Base-by-base conservation (phyloP, 108 stramenopile genomes). In the Phaeodactylum tricornutum region DNA sequence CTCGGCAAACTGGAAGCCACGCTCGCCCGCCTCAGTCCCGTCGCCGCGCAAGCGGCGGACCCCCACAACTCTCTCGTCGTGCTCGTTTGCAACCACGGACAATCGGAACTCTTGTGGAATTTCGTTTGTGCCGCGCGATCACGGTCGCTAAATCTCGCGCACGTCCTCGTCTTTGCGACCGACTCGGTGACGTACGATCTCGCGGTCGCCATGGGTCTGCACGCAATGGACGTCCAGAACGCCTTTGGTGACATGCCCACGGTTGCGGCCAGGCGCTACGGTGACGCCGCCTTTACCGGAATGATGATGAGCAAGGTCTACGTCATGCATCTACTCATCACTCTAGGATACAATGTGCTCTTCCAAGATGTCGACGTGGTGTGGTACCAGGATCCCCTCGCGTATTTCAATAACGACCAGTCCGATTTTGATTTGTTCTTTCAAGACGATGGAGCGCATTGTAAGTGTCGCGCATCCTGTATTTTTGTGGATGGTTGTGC, bases 291-390 rank as follows among this genome's bases (percentile, higher is more conserved):
- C 0, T 92, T 92, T 52, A 52, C 34, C 12, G 24, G 16, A 28
- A 84, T 92, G 63, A 87, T 92, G 91, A 62, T 82, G 59, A 71
- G 76, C 14, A 92, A 92, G 57, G 61, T 69, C 6, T 69, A 58
- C 28, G 70, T 65, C 50, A 76, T 83, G 20, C 77, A 78, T n/a
- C 53, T 80, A 43, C 27, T 73, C 3, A 46, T 39, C 19, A 35
- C 53, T 38, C 53, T 84, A 29, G 85, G 87, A 11, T 82, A 85
- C 53, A 79, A 95, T 54, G 62, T 92, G 0, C 48, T 95, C 12
- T 95, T 89, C 57, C 93, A 79, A 47, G 87, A 84, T 59, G 80
- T 87, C 1, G 81, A 89, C 34, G 46, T 79, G 4, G 61, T 84
- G 14, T 68, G 75, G 79, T 66, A 74, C 29, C 34, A 70, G 59